Evolutionary conservation across 2,329 filamentous ascomycete genomes (phyloP).

Genomic region (Metarhizium brunneum): DNA sequence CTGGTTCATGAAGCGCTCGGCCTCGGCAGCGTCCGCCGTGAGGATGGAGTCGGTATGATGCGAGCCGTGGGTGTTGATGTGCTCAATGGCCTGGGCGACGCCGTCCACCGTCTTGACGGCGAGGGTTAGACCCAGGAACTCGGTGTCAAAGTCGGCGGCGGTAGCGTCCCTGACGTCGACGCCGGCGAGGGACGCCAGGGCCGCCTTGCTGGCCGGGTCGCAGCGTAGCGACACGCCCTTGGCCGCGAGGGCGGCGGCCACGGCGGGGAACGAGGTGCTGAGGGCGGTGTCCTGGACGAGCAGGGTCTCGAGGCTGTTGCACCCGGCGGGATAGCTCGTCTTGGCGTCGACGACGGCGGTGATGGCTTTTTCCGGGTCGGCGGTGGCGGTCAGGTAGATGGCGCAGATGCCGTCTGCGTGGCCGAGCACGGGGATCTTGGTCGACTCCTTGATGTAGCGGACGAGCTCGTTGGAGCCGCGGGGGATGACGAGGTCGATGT

Average conservation of each 20-base stretch:
- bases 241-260: slow-evolving; percentile 63
- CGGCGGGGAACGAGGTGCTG: slow-evolving; percentile 54
- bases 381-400: slow-evolving; percentile 74
- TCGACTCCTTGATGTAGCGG: slow-evolving; percentile 78
- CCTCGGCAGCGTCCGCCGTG: slow-evolving; percentile 56
- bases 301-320: slow-evolving; percentile 88
- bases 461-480: slow-evolving; percentile 86
- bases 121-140: slow-evolving; percentile 78
- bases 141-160: slow-evolving; percentile 71
- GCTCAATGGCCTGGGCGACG: slow-evolving; percentile 63
- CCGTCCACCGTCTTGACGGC: slow-evolving; percentile 70
- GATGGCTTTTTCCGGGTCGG: slow-evolving; percentile 60
- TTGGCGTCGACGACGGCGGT: slow-evolving; percentile 85
- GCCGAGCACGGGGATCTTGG: slow-evolving; percentile 89
- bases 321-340: slow-evolving; percentile 88
- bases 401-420: slow-evolving; percentile 92
- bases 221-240: slow-evolving; percentile 79
- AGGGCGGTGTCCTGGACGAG: slow-evolving; percentile 71
- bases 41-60: slow-evolving; percentile 92
- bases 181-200: slow-evolving; percentile 41
- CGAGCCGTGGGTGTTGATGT: slow-evolving; percentile 89
- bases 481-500: slow-evolving; percentile 93
- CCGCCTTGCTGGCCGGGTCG: slow-evolving; percentile 58
- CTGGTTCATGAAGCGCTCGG: slow-evolving; percentile 73
- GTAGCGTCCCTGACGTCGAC: slow-evolving; percentile 53